Evolutionary conservation across 371 early-diverging fungal species (phyloP).

Genomic region (Massospora cicadina): DNA sequence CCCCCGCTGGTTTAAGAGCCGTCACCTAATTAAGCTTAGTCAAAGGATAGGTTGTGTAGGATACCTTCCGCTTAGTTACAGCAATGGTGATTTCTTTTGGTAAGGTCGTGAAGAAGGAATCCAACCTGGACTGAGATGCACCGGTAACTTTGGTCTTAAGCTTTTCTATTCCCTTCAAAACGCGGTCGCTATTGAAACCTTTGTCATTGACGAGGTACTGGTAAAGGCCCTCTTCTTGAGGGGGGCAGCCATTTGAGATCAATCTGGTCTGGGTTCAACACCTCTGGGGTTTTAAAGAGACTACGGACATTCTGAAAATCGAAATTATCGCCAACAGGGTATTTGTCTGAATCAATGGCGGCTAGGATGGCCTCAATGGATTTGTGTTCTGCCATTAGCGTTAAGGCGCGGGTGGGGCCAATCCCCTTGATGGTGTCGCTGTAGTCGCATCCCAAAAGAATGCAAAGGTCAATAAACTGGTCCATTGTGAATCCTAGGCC

Average conservation of each 20-base stretch:
- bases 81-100: neutral
- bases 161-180: slow-evolving; percentile 70
- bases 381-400: slow-evolving; percentile 75
- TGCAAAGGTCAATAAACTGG: slow-evolving; percentile 97
- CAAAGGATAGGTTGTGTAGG: neutral
- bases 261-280: slow-evolving; percentile 38
- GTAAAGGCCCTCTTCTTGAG: slow-evolving; percentile 80
- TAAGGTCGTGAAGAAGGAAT: slow-evolving; percentile 57
- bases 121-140: slow-evolving; percentile 79
- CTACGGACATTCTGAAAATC: slow-evolving; percentile 79
- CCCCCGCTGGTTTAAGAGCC: neutral
- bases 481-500: slow-evolving; percentile 62
- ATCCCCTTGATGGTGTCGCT: slow-evolving; percentile 92
- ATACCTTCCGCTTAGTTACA: neutral
- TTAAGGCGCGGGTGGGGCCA: slow-evolving; percentile 86
- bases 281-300: slow-evolving; percentile 74
- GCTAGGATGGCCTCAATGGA: slow-evolving; percentile 75
- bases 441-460: slow-evolving; percentile 99
- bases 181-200: slow-evolving; percentile 91
- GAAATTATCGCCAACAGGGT: slow-evolving; percentile 77
- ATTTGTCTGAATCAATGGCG: slow-evolving; percentile 51
- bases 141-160: slow-evolving; percentile 47
- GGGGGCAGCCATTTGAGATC: slow-evolving; percentile 76
- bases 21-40: neutral
- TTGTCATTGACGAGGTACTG: slow-evolving; percentile 88